Evolutionary conservation across 139 green algal genomes (phyloP), one percentile per base, ranked within the genome.

Genomic region (Choricystis sp.): DNA sequence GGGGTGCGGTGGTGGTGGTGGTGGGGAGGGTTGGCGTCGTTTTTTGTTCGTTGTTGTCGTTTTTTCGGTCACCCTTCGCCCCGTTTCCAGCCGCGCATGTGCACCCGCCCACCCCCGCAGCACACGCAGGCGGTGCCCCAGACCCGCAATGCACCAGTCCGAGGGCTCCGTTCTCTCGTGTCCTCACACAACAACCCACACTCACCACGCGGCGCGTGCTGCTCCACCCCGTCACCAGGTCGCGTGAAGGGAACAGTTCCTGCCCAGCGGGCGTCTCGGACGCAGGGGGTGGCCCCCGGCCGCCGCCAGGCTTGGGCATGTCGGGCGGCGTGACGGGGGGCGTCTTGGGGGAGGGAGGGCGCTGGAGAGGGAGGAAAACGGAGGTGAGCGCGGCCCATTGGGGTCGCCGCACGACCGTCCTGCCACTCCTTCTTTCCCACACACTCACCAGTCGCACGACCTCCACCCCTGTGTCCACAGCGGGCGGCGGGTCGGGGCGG

Each of bases 181-280:
- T 1, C 48, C 16, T 27, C 29, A 21, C 27, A n/a, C 61, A 60
- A 57, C 16, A 28, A 49, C 19, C n/a, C 40, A 25, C 20, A 57
- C 77, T 66, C 66, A 87, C 81, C 69, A 68, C 65, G 56, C 70
- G 79, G 1, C 61, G 60, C 29, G 76, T 63, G 9, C 63, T 70
- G 2, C 31, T 69, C 83, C 83, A 89, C 26, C 67, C 27, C 64
- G 85, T 62, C 63, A 65, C 26, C 31, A 89, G 49, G 23, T 72
- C 62, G 4, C 70, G 68, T 56, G 78, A 64, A 5, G 62, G 65
- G 58, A 78, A 87, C 26, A 87, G 75, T 69, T 80, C 77, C 65
- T 70, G 70, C 63, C 25, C 52, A 28, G 29, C 29, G 40, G 56
- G 29, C 59, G 9, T 31, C 58, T 29, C 29, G 69, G 56, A 26